Evolutionary conservation across 805 yeast species (phyloP).

Genomic region (Torulaspora maleeae): DNA sequence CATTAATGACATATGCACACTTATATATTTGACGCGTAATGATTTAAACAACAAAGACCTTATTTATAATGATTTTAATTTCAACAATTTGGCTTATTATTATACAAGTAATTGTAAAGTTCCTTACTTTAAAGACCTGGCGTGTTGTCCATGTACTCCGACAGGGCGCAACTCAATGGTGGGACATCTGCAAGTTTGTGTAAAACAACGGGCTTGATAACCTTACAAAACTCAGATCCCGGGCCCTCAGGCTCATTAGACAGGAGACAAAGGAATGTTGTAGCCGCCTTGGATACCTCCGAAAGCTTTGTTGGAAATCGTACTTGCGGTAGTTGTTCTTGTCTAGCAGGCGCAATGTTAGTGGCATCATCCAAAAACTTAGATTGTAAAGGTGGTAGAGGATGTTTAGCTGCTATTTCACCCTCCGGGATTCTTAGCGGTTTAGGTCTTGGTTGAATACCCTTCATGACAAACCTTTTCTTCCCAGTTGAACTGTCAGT

Average conservation of each 20-base stretch:
- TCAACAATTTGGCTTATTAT: background rate
- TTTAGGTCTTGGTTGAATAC: slow-evolving; percentile 78
- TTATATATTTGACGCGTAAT: slow-evolving; percentile 2
- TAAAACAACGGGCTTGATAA: slow-evolving; percentile 28
- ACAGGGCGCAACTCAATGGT: slow-evolving; percentile 29
- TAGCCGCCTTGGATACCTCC: slow-evolving; percentile 33
- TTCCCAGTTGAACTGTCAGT: slow-evolving; percentile 56
- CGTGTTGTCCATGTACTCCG: slow-evolving; percentile 34
- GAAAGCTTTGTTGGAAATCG: slow-evolving; percentile 30
- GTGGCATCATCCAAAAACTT: slow-evolving; percentile 21
- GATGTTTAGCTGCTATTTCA: slow-evolving; percentile 37
- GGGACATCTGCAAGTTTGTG: slow-evolving; percentile 34
- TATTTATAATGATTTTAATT: background rate
- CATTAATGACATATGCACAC: slow-evolving; percentile 1
- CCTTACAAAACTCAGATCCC: slow-evolving; percentile 29
- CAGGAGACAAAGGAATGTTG: slow-evolving; percentile 32
- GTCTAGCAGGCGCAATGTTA: slow-evolving; percentile 21
- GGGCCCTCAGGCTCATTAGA: slow-evolving; percentile 31
- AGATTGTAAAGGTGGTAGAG: slow-evolving; percentile 17
- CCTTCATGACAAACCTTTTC: slow-evolving; percentile 85
- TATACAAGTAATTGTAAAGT: background rate
- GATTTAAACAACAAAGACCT: background rate
- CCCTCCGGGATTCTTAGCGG: slow-evolving; percentile 49
- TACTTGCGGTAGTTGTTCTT: slow-evolving; percentile 26
- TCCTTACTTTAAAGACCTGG: slow-evolving; percentile 15